phyloP scores from a whole-genome alignment of 805 yeast genomes.

The Kodamaea kakaduensis region DNA sequence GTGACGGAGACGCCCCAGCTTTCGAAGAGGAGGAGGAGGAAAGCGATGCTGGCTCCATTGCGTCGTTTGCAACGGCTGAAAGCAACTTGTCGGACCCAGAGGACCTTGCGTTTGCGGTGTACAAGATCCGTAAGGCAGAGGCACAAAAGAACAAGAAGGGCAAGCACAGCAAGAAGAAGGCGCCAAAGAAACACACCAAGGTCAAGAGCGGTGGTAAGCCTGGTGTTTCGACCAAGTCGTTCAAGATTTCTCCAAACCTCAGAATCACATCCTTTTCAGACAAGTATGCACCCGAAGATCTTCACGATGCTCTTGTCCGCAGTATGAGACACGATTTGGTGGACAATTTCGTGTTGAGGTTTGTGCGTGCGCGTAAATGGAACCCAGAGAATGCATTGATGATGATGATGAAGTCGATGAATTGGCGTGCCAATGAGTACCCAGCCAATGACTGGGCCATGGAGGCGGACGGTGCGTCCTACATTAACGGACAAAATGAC shows the following conservation, averaged over 20 bases:
- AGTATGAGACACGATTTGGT: constrained; percentile 72
- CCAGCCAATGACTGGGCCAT: constrained; percentile 58
- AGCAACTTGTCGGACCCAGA: constrained; percentile 23
- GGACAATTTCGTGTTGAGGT: constrained; percentile 73
- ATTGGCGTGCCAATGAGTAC: constrained; percentile 67
- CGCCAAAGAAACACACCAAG: background rate
- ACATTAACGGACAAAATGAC: constrained; percentile 34
- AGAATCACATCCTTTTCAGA: constrained; percentile 48
- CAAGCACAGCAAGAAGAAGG: background rate
- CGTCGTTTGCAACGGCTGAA: constrained; percentile 31
- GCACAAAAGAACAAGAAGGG: constrained; percentile 1
- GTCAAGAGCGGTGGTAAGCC: background rate
- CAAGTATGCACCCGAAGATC: constrained; percentile 47
- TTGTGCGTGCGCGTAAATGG: constrained; percentile 85
- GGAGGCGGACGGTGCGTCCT: constrained; percentile 68
- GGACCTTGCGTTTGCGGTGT: constrained; percentile 6
- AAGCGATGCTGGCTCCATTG: constrained; percentile 25
- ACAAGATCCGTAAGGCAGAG: constrained; percentile 4
- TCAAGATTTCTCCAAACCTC: constrained; percentile 21
- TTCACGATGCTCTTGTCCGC: constrained; percentile 52
- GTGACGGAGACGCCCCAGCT: constrained; percentile 9
- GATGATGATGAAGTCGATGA: constrained; percentile 69
- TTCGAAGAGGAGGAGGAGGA: constrained; percentile 15
- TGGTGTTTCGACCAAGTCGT: constrained; percentile 1
- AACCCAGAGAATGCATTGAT: constrained; percentile 60